phyloP scores from a whole-genome alignment of 768 basidiomycete genomes.

The Lactarius sp. region DNA sequence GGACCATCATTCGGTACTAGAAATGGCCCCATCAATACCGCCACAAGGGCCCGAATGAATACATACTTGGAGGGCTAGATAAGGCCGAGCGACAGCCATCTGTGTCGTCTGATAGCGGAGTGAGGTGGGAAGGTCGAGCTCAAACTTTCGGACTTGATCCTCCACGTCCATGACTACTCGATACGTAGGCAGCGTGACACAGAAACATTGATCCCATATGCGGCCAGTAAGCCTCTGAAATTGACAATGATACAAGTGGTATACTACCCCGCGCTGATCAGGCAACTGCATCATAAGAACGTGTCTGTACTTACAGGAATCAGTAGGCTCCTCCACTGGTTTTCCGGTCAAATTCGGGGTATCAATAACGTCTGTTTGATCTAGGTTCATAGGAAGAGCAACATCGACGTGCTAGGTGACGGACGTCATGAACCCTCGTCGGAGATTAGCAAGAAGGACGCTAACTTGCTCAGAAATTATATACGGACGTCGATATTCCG shows the following conservation, averaged over 20 bases:
- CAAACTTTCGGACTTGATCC: conserved; percentile 25
- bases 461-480: conserved; percentile 27
- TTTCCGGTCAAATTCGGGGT: conserved; percentile 20
- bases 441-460: neutral
- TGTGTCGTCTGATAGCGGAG: conserved; percentile 25
- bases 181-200: conserved; percentile 26
- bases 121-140: conserved; percentile 25
- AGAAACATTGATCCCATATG: conserved; percentile 29
- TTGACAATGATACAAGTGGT: conserved; percentile 20
- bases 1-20: conserved; percentile 20
- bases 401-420: conserved; percentile 26
- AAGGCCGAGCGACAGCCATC: conserved; percentile 20
- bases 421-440: neutral
- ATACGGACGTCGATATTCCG: conserved; percentile 27
- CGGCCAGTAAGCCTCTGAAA: conserved; percentile 17
- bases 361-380: conserved; percentile 24
- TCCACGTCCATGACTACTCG: conserved; percentile 25
- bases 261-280: conserved; percentile 15
- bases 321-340: conserved; percentile 26
- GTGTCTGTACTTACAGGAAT: conserved; percentile 19
- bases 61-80: conserved; percentile 23
- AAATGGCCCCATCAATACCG: neutral
- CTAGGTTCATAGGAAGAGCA: conserved; percentile 27
- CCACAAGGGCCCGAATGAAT: neutral
- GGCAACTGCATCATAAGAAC: neutral